Evolutionary conservation across 139 green algal genomes (phyloP).

Genomic region (Chlorella sp.): DNA sequence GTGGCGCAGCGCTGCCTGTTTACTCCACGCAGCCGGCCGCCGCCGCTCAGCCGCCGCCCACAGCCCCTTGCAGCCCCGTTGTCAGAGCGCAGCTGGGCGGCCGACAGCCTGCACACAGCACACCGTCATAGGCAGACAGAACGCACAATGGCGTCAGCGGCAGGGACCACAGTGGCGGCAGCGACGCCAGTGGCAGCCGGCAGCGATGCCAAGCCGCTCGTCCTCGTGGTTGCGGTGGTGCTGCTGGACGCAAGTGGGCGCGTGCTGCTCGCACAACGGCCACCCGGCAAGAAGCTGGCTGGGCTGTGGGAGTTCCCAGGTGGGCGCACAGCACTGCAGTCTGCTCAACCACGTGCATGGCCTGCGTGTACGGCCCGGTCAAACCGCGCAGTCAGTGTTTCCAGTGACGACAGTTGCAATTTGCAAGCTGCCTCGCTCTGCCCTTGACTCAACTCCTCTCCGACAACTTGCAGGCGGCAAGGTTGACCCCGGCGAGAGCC

Average conservation of each 20-base stretch:
- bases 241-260: constrained; percentile 51
- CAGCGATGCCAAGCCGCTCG: constrained; percentile 22
- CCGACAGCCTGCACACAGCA: not conserved
- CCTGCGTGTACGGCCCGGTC: too few species aligned
- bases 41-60: not conserved
- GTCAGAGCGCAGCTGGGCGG: too few species aligned
- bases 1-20: not conserved
- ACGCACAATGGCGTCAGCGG: not conserved
- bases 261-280: constrained; percentile 74
- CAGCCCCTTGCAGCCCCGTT: not conserved
- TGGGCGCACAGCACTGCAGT: not conserved
- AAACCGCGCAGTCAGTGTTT: too few species aligned
- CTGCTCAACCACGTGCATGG: not conserved
- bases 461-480: constrained; percentile 44
- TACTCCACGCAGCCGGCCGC: not conserved
- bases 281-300: constrained; percentile 70
- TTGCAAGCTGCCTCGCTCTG: too few species aligned
- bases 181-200: not conserved
- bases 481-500: constrained; percentile 59
- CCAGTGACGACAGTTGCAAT: too few species aligned
- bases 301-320: constrained; percentile 53
- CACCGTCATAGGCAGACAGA: not conserved
- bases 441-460: too few species aligned
- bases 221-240: constrained; percentile 62
- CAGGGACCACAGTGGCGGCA: not conserved